phyloP scores from a whole-genome alignment of 345 rosid species.

The Brassica carinata region DNA sequence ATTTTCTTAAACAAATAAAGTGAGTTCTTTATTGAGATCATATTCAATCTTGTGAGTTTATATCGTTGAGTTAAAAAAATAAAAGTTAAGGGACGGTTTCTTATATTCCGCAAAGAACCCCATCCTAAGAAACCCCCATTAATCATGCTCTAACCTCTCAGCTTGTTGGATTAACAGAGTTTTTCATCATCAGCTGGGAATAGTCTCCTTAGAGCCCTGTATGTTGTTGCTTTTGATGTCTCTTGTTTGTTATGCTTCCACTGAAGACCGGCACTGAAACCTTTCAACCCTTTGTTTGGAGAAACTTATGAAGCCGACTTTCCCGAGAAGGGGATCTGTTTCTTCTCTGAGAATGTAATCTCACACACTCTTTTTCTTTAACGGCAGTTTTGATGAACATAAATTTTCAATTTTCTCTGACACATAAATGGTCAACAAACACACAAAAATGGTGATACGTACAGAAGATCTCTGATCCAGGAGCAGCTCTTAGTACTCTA shows the following conservation, averaged over 20 bases:
- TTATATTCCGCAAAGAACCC: too few relatives aligned
- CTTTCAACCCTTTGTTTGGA: conserved; percentile 95
- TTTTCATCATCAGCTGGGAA: conserved; percentile 60
- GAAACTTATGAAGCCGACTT: conserved; percentile 97
- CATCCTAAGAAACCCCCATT: too few relatives aligned
- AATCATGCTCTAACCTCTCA: too few relatives aligned
- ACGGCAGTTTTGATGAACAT: background rate
- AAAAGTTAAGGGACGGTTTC: too few relatives aligned
- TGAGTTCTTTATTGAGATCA: too few relatives aligned
- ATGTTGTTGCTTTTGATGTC: conserved; percentile 95
- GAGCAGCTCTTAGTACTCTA: too few relatives aligned
- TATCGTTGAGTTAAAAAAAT: too few relatives aligned
- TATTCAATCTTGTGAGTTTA: too few relatives aligned
- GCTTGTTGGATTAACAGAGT: too few relatives aligned
- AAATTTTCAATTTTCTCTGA: background rate
- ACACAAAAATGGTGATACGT: too few relatives aligned
- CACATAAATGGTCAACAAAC: background rate
- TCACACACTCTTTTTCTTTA: background rate
- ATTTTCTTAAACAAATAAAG: too few relatives aligned
- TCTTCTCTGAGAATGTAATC: conserved; percentile 96
- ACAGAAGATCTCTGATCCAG: too few relatives aligned
- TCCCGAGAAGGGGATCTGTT: conserved; percentile 86
- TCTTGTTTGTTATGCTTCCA: conserved; percentile 95
- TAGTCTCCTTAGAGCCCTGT: conserved; percentile 63
- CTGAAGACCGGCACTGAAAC: conserved; percentile 93